These are phyloP conservation scores for Eucalyptus albens DNA, from an alignment of 345 rosid species.

Conservation along the genomic window DNA sequence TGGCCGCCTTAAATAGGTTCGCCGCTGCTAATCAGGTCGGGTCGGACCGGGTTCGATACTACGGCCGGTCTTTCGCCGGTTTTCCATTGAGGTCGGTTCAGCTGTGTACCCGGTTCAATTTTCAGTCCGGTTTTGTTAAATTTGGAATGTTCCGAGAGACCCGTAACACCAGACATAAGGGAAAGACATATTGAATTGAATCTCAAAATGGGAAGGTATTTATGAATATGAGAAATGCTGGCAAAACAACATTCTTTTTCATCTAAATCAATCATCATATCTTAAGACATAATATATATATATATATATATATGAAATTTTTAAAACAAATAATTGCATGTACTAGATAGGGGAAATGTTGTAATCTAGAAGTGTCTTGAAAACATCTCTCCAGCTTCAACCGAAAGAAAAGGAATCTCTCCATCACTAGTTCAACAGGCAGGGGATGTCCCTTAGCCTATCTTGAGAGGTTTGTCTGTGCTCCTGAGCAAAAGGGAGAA, in stretches of 20 bases:
- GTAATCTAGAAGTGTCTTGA: background rate
- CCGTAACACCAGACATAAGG: background rate
- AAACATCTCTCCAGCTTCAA: background rate
- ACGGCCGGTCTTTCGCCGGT: background rate
- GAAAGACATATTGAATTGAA: background rate
- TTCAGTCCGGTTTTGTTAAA: background rate
- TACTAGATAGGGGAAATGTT: background rate
- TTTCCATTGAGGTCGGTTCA: background rate
- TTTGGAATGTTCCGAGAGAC: background rate
- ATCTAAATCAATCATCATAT: background rate
- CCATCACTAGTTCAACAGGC: background rate
- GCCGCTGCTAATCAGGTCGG: background rate
- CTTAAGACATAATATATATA: background rate
- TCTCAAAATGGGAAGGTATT: background rate
- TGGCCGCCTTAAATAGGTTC: background rate
- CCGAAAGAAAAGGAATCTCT: background rate
- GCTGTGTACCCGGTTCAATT: background rate
- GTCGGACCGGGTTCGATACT: background rate
- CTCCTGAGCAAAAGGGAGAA: background rate
- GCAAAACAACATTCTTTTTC: background rate
- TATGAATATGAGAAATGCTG: background rate
- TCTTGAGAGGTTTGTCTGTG: background rate
- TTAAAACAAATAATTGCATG: background rate
- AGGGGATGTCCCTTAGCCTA: background rate
- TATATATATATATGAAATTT: too few species aligned